A percentile compares a stretch with the other conserved stretches of the same genome.
Conservation (phyloP, 495 filamentous ascomycete genomes). For the Aspergillus funiculosus region DNA sequence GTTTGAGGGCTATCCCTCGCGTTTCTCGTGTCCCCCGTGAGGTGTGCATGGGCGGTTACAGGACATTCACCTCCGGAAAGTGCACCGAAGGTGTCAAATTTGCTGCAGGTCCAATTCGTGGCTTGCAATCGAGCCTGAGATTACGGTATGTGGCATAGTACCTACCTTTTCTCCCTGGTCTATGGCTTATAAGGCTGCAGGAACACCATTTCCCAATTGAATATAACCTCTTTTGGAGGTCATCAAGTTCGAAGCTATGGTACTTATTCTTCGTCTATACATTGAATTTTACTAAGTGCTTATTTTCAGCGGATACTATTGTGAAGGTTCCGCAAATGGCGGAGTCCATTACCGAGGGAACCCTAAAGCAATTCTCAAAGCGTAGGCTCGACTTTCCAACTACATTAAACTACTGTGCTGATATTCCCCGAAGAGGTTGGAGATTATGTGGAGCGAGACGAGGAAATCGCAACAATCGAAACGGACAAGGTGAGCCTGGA, state of each 20-base stretch:
- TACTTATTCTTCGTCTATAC: constrained; percentile 11
- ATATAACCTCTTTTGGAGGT: constrained; percentile 26
- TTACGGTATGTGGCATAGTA: constrained; percentile 23
- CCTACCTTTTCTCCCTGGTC: not conserved
- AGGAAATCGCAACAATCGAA: constrained; percentile 98
- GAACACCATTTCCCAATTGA: constrained; percentile 26
- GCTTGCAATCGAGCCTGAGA: constrained; percentile 23
- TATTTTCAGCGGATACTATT: constrained; percentile 62
- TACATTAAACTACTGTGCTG: constrained; percentile 15
- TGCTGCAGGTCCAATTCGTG: constrained; percentile 16
- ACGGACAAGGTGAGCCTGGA: constrained; percentile 82
- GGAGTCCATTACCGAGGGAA: constrained; percentile 97
- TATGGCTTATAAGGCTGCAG: constrained; percentile 10
- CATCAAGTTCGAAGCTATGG: constrained; percentile 40
- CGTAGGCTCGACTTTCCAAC: constrained; percentile 37
- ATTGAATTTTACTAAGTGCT: constrained; percentile 7
- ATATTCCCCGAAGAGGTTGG: constrained; percentile 86
- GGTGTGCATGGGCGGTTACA: constrained; percentile 8
- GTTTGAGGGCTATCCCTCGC: constrained; percentile 28
- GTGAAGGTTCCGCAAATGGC: constrained; percentile 98
- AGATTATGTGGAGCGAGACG: constrained; percentile 90
- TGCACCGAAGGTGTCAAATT: constrained; percentile 4
- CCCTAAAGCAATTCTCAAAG: constrained; percentile 93
- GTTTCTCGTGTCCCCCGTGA: constrained; percentile 19
- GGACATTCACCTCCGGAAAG: constrained; percentile 16